Evolutionary conservation across 2,329 filamentous ascomycete species (phyloP).

Genomic region (Colletotrichum zoysiae): DNA sequence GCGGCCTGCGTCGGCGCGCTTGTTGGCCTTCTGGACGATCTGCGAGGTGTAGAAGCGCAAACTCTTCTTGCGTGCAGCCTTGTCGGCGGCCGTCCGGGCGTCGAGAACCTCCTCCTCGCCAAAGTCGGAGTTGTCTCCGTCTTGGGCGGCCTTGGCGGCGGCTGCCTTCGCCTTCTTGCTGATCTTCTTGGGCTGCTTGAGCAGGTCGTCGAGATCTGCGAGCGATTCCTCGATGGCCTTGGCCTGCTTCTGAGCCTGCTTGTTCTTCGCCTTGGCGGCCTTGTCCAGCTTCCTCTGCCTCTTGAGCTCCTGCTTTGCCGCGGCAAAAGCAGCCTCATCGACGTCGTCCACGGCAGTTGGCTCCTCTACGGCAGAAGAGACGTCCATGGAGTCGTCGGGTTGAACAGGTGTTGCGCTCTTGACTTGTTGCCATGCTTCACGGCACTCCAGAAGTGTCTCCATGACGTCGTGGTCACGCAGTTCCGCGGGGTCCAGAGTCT

Average conservation of each 20-base stretch:
- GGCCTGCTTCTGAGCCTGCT: constrained; percentile 66
- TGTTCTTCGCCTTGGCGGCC: constrained; percentile 56
- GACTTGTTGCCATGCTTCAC: constrained; percentile 82
- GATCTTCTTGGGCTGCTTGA: constrained; percentile 57
- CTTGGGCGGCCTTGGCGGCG: constrained; percentile 54
- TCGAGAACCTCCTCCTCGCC: constrained; percentile 89
- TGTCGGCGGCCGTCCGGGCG: constrained; percentile 83
- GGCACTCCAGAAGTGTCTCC: constrained; percentile 83
- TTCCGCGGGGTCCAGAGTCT: constrained; percentile 80
- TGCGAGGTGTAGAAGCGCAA: constrained; percentile 98
- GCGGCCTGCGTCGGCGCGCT: constrained; percentile 78
- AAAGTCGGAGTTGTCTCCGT: constrained; percentile 85
- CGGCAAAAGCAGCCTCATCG: constrained; percentile 45
- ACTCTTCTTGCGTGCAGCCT: constrained; percentile 89
- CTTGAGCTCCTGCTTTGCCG: constrained; percentile 49
- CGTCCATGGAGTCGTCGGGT: constrained; percentile 48
- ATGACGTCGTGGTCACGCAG: constrained; percentile 93
- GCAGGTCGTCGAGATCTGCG: constrained; percentile 76
- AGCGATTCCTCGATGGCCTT: constrained; percentile 78
- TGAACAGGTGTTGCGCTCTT: constrained; percentile 71
- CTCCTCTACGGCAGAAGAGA: constrained; percentile 53
- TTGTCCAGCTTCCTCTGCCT: constrained; percentile 58
- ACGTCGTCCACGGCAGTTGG: constrained; percentile 44
- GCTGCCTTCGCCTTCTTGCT: constrained; percentile 64
- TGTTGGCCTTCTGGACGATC: constrained; percentile 93